Evolutionary conservation across 768 basidiomycete species (phyloP).

Genomic region (Leucocoprinus leucothites): DNA sequence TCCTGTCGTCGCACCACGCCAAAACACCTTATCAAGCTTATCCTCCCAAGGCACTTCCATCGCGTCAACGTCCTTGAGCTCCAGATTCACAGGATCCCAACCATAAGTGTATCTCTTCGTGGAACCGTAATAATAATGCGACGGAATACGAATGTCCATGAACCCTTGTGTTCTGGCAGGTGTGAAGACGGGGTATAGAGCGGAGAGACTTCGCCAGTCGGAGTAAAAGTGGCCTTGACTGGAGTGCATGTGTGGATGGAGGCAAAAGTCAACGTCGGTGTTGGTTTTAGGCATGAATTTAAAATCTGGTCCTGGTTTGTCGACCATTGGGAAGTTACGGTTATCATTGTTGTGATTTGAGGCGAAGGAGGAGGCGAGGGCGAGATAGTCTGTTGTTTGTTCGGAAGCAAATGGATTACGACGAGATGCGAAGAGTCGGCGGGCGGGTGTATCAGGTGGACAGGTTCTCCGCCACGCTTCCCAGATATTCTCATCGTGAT

Average conservation of each 20-base stretch:
- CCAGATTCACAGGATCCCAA: slow-evolving; percentile 77
- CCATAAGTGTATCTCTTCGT: slow-evolving; percentile 85
- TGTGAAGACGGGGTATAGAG: slow-evolving; percentile 91
- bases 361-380: slow-evolving; percentile 16
- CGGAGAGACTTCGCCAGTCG: slow-evolving; percentile 88
- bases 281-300: slow-evolving; percentile 60
- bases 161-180: slow-evolving; percentile 87
- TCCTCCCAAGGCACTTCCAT: slow-evolving; percentile 90
- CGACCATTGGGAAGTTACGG: neutral
- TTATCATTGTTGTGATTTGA: neutral
- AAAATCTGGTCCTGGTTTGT: slow-evolving; percentile 55
- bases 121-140: slow-evolving; percentile 92
- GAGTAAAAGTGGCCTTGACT: slow-evolving; percentile 96
- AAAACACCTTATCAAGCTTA: slow-evolving; percentile 87
- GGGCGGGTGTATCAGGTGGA: slow-evolving; percentile 69
- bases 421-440: slow-evolving; percentile 78
- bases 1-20: slow-evolving; percentile 95
- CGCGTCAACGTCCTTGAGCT: slow-evolving; percentile 72
- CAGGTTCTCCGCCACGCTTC: slow-evolving; percentile 94
- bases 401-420: slow-evolving; percentile 43
- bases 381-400: slow-evolving; percentile 24
- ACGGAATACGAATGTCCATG: slow-evolving; percentile 89
- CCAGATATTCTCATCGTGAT: slow-evolving; percentile 83
- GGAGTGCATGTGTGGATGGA: slow-evolving; percentile 77
- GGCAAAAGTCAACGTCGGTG: slow-evolving; percentile 75